Evolutionary conservation across 768 basidiomycete species (phyloP), one percentile per base, ranked within the genome.

Genomic region (Macrolepiota dolichaula): DNA sequence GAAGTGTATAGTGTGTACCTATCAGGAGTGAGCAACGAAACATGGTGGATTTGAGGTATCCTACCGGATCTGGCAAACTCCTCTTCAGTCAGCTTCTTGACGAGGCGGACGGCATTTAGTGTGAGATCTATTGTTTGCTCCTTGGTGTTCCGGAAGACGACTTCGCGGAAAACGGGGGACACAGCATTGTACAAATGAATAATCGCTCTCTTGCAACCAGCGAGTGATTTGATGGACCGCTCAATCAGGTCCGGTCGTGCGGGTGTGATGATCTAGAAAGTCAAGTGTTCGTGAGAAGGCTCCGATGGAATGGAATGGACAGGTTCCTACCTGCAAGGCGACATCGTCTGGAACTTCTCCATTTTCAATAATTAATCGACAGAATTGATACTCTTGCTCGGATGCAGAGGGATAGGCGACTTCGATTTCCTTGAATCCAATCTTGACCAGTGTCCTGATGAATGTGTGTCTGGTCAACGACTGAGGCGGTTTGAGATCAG

Each of bases 141-240:
- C 74, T 94, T 88, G 17, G 93, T 85, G 73, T 96, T 94, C 66
- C 86, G 86, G 80, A 98, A 99, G 29, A 98, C 96, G 67, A 98
- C 90, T 56, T 88, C 79, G 57, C 96, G 88, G 82, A 98, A 98
- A 54, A 86, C 82, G 32, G 92, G 88, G 11, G 87, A 94, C 15
- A 94, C 96, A n/a, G 96, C 96, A 71, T 98, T 99, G 77, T 99
- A 99, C 91, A 98, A 94, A 76, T 98, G 97, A 44, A 98, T 85
- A 72, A 99, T 98, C 49, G 92, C 96, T 61, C 85, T 82, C 69
- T 95, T 97, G 42, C 87, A 77, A 38, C 96, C 96, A 25, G 89
- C 89, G 24, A 97, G 86, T 19, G 94, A 77, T 55, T 94, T 92
- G 68, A 99, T 82, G 0, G 96, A 96, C 29, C 89, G 86, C 66